These are phyloP conservation scores for Excoecaria agallocha DNA, from an alignment of 345 rosid species.

Conservation along the genomic window DNA sequence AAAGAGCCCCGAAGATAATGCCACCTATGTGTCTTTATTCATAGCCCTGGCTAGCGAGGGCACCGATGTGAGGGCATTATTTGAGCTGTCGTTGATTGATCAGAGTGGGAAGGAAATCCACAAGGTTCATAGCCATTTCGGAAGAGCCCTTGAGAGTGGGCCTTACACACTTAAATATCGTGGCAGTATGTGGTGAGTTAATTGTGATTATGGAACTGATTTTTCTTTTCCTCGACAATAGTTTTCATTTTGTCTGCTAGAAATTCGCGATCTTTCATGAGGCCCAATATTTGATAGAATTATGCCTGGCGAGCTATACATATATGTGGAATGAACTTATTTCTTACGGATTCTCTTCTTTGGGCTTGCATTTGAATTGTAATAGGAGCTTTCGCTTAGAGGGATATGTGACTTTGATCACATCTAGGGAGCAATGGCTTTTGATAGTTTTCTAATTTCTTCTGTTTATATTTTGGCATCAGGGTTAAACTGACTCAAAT, in stretches of 20 bases:
- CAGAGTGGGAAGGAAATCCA: slow-evolving; percentile 71
- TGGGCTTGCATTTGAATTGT: neutral
- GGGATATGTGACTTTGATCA: neutral
- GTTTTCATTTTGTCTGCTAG: neutral
- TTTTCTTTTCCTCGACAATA: neutral
- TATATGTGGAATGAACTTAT: no score
- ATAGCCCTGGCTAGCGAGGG: slow-evolving; percentile 74
- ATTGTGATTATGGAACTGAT: neutral
- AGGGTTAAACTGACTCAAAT: neutral
- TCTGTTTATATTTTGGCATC: neutral
- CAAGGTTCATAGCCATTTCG: slow-evolving; percentile 78
- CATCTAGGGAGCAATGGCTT: neutral
- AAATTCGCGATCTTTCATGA: neutral
- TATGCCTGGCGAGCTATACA: neutral
- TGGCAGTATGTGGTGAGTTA: slow-evolving; percentile 77
- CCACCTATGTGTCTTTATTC: slow-evolving; percentile 56
- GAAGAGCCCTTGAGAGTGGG: slow-evolving; percentile 64
- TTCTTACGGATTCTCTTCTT: neutral
- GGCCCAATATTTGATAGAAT: neutral
- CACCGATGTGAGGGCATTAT: slow-evolving; percentile 66
- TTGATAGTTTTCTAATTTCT: neutral
- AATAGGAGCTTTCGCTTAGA: neutral
- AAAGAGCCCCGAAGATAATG: slow-evolving; percentile 70
- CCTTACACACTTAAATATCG: slow-evolving; percentile 70
- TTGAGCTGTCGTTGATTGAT: slow-evolving; percentile 67